Evolutionary conservation across 257 asterid species (phyloP).

Genomic region (Ajuga chamaepitys): DNA sequence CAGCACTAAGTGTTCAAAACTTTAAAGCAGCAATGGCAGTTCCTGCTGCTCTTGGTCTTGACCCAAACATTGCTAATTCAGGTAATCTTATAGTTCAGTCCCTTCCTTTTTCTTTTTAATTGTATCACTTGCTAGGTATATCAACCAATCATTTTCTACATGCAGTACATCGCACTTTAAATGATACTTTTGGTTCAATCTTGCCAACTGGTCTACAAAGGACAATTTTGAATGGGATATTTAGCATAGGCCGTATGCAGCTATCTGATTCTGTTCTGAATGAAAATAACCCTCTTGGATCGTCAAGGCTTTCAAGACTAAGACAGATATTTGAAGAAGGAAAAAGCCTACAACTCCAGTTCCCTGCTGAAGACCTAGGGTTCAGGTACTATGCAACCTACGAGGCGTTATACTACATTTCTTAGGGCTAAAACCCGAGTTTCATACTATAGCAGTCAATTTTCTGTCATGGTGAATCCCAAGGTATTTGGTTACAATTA

Average conservation of each 20-base stretch:
- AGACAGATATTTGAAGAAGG: constrained; percentile 73
- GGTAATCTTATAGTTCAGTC: constrained; percentile 32
- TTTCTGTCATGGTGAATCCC: background rate
- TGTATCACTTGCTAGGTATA: background rate
- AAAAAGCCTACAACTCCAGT: constrained; percentile 95
- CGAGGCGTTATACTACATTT: background rate
- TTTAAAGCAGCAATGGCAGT: constrained; percentile 85
- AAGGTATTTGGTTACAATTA: background rate
- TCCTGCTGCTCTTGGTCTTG: constrained; percentile 97
- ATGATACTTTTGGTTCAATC: constrained; percentile 52
- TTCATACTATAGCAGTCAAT: background rate
- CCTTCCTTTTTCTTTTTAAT: background rate
- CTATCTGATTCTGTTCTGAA: constrained; percentile 63
- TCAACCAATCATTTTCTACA: constrained; percentile 7
- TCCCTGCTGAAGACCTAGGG: constrained; percentile 96
- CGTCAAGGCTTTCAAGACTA: constrained; percentile 67
- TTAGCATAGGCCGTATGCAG: constrained; percentile 85
- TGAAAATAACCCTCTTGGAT: constrained; percentile 80
- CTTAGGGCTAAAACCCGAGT: background rate
- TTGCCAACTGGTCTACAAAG: constrained; percentile 64
- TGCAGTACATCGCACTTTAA: constrained; percentile 75
- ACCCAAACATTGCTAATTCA: constrained; percentile 77
- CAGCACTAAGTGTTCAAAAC: constrained; percentile 79
- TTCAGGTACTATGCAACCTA: constrained; percentile 46
- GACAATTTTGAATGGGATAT: constrained; percentile 61